A percentile compares a stretch with the other conserved stretches of the same genome.
Evolutionary conservation across 768 basidiomycete species (phyloP).

Genomic region (Suillus alpinus): DNA sequence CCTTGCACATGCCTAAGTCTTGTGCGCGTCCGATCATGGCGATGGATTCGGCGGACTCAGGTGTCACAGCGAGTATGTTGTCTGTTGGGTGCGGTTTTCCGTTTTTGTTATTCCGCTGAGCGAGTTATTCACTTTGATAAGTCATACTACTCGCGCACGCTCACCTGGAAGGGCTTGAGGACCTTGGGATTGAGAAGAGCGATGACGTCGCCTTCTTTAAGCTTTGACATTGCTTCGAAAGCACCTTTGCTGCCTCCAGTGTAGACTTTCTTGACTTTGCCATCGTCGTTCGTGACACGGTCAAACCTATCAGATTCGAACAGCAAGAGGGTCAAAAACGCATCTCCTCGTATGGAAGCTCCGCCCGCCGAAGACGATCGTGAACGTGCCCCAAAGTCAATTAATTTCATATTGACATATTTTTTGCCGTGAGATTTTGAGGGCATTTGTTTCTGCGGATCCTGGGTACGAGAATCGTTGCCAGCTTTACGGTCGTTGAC

Average conservation of each 20-base stretch:
- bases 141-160: conserved; percentile 13
- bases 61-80: conserved; percentile 86
- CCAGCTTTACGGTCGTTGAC: conserved; percentile 8
- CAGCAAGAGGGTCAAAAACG: conserved; percentile 75
- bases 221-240: conserved; percentile 82
- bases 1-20: conserved; percentile 85
- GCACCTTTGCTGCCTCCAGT: conserved; percentile 90
- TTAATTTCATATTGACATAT: conserved; percentile 82
- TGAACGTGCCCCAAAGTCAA: conserved; percentile 72
- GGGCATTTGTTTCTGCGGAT: conserved; percentile 30
- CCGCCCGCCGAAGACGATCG: conserved; percentile 54
- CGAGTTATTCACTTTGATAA: neutral
- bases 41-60: conserved; percentile 76
- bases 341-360: conserved; percentile 72
- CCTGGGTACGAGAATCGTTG: conserved; percentile 6
- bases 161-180: conserved; percentile 81
- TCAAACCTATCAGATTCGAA: conserved; percentile 85
- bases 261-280: conserved; percentile 61
- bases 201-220: conserved; percentile 87
- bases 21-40: conserved; percentile 81
- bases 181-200: conserved; percentile 87
- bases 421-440: conserved; percentile 60
- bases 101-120: conserved; percentile 37
- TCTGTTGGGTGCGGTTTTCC: conserved; percentile 71
- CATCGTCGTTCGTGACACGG: conserved; percentile 47